These are phyloP conservation scores for Eucalyptus regnans DNA, from an alignment of 345 rosid genomes.

Conservation along the genomic window DNA sequence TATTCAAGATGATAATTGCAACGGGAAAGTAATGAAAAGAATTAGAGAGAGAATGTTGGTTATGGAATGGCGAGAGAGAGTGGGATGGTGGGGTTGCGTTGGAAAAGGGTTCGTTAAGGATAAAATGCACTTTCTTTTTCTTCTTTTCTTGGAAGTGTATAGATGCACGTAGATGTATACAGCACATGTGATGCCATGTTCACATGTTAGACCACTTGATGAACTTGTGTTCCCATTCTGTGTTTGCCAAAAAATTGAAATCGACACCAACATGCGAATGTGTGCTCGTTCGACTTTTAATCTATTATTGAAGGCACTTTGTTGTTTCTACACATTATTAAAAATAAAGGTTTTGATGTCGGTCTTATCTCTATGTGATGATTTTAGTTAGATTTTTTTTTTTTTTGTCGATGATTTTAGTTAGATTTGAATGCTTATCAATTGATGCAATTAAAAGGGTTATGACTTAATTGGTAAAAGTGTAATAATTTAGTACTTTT, in stretches of 20 bases:
- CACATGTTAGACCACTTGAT: background rate
- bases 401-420: too few relatives aligned
- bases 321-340: background rate
- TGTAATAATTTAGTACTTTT: too few relatives aligned
- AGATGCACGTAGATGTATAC: background rate
- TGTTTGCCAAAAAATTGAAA: background rate
- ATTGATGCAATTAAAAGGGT: too few relatives aligned
- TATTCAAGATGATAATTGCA: background rate
- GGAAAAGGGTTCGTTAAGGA: background rate
- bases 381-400: too few relatives aligned
- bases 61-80: too few relatives aligned
- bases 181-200: background rate
- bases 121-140: background rate
- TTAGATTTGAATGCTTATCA: too few relatives aligned
- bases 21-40: background rate
- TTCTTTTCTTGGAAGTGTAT: background rate
- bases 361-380: too few relatives aligned
- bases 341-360: background rate
- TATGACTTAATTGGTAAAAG: too few relatives aligned
- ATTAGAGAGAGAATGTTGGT: too few relatives aligned
- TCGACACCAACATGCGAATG: background rate
- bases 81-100: too few relatives aligned
- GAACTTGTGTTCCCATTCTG: background rate
- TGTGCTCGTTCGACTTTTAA: background rate
- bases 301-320: background rate